Percentiles rank a stretch among this genome's conserved stretches.
phyloP scores from a whole-genome alignment of 2,329 filamentous ascomycete species.

The Lithohypha guttulata region DNA sequence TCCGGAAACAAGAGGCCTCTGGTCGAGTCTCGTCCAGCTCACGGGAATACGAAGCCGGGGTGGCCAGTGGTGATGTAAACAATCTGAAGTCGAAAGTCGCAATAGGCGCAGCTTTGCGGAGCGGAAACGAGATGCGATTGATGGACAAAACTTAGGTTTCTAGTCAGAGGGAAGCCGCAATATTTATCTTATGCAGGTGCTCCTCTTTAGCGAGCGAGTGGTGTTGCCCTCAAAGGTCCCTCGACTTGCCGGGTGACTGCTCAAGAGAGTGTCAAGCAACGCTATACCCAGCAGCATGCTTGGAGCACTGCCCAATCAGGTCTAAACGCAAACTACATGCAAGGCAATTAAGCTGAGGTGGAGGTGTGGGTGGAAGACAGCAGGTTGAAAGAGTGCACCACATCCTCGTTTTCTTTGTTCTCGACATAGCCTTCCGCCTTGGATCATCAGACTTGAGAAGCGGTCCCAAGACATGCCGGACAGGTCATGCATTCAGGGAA shows the following conservation, averaged over 20 bases:
- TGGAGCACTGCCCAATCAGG: slow-evolving; percentile 9
- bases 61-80: no score
- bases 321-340: not conserved
- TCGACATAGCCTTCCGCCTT: not conserved
- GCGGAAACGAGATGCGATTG: slow-evolving; percentile 8
- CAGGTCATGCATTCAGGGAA: slow-evolving; percentile 8
- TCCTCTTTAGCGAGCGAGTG: not conserved
- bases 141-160: slow-evolving; percentile 1
- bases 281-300: slow-evolving; percentile 3
- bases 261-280: slow-evolving; percentile 7
- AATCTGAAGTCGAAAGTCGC: no score
- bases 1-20: no score
- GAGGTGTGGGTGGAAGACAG: slow-evolving; percentile 9
- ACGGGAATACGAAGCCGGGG: no score
- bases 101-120: no score
- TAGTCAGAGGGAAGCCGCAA: not conserved
- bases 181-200: slow-evolving; percentile 9
- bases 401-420: slow-evolving; percentile 7
- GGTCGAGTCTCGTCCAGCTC: no score
- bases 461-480: slow-evolving; percentile 1
- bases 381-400: slow-evolving; percentile 7
- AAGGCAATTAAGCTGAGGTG: slow-evolving; percentile 7
- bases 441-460: slow-evolving; percentile 4
- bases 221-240: not conserved
- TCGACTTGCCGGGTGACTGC: slow-evolving; percentile 6